phyloP scores from a whole-genome alignment of 1,284 basidiomycete species.

The Chondrostereum purpureum region DNA sequence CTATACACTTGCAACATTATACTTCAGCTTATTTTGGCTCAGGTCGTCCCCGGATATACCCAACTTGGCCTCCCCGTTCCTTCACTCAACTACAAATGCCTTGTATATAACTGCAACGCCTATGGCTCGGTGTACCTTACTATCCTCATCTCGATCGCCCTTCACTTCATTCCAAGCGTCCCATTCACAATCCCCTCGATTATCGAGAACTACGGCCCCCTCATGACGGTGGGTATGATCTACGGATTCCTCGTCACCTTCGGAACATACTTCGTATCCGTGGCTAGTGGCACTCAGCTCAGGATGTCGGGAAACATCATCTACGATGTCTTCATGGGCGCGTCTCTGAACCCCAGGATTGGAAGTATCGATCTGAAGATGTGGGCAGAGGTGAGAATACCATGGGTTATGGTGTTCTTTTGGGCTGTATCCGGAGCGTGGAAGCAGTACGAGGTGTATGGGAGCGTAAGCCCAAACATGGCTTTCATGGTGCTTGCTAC shows the following conservation, averaged over 20 bases:
- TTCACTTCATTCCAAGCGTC: constrained; percentile 79
- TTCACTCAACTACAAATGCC: constrained; percentile 84
- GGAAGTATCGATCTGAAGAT: constrained; percentile 96
- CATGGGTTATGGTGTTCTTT: constrained; percentile 95
- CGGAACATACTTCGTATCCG: constrained; percentile 72
- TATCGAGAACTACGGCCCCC: constrained; percentile 93
- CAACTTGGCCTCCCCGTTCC: constrained; percentile 94
- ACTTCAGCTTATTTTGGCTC: constrained; percentile 87
- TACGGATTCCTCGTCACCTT: constrained; percentile 82
- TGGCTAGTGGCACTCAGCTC: constrained; percentile 75
- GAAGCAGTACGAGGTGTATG: constrained; percentile 92
- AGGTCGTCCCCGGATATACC: constrained; percentile 85
- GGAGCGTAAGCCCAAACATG: constrained; percentile 95
- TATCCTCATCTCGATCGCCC: constrained; percentile 65
- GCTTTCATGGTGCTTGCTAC: constrained; percentile 95
- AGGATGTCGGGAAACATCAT: constrained; percentile 92
- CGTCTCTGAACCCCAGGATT: constrained; percentile 88
- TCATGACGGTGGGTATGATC: constrained; percentile 96
- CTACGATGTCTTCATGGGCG: constrained; percentile 97
- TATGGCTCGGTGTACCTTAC: constrained; percentile 85
- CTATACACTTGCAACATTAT: constrained; percentile 87
- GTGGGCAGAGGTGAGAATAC: constrained; percentile 98
- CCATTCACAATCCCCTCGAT: constrained; percentile 91
- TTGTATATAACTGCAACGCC: constrained; percentile 97
- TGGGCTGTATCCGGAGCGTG: constrained; percentile 88